Conservation (phyloP, 2,329 filamentous ascomycete species). For the Beauveria bassiana region DNA sequence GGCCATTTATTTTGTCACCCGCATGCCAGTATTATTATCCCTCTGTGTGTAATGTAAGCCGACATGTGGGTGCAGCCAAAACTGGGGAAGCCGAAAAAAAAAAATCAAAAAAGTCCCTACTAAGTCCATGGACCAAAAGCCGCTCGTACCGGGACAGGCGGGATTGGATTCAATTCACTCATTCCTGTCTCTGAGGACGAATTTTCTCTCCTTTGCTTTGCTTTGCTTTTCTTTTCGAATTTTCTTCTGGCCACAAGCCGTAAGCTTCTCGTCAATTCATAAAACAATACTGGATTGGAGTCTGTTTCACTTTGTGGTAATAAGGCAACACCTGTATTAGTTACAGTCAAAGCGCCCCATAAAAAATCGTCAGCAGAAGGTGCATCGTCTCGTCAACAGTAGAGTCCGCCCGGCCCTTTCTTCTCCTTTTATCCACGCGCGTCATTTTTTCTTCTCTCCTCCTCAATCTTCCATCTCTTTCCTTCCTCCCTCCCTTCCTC, state of each 20-base stretch:
- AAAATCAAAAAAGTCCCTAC: background rate
- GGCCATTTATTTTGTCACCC: too few relatives aligned
- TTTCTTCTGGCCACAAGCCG: too few relatives aligned
- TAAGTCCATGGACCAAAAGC: background rate
- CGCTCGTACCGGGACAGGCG: background rate
- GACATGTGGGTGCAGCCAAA: background rate
- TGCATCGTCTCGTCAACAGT: background rate
- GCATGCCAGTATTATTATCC: background rate
- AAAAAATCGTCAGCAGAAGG: conserved; percentile 5
- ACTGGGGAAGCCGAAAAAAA: background rate
- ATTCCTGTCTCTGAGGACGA: background rate
- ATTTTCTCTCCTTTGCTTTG: background rate
- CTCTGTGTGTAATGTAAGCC: background rate
- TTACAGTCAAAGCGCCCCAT: background rate
- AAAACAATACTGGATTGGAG: background rate
- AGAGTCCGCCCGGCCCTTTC: background rate
- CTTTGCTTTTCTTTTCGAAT: too few relatives aligned
- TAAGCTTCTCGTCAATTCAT: too few relatives aligned
- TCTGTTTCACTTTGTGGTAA: background rate
- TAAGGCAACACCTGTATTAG: background rate
- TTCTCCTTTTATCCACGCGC: background rate
- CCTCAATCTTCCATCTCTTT: background rate
- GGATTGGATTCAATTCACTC: background rate
- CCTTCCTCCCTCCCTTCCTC: background rate
- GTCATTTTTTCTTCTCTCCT: background rate